phyloP scores from a whole-genome alignment of 345 rosid genomes.

The Brassica incana region DNA sequence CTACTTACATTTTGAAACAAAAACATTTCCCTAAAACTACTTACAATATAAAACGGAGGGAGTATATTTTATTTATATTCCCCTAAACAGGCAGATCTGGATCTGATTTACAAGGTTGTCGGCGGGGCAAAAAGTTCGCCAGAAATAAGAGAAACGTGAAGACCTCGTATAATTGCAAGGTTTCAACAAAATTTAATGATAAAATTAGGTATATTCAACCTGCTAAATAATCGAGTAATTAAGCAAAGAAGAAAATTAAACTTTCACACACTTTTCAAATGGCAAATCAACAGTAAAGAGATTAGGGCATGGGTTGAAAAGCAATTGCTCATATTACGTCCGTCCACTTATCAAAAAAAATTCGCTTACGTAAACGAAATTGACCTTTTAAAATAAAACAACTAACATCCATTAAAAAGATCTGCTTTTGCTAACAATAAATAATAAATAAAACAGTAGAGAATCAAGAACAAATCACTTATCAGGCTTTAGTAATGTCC shows the following conservation, averaged over 20 bases:
- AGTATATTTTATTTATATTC: background rate
- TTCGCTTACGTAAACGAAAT: constrained; percentile 36
- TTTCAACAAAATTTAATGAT: background rate
- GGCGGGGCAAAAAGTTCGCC: background rate
- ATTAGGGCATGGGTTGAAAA: constrained; percentile 29
- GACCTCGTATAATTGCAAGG: background rate
- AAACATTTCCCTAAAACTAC: too few relatives aligned
- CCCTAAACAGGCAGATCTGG: background rate
- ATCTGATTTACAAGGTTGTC: background rate
- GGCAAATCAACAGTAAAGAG: constrained; percentile 9
- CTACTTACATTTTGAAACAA: too few relatives aligned
- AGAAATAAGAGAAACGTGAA: background rate
- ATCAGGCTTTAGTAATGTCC: constrained; percentile 34
- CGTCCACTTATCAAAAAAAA: constrained; percentile 38
- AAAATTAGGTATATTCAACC: background rate
- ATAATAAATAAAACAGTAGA: constrained; percentile 21
- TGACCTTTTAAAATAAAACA: constrained; percentile 24
- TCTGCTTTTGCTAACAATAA: constrained; percentile 21
- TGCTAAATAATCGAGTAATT: constrained; percentile 5
- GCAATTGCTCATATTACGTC: constrained; percentile 48
- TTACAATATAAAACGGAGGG: too few relatives aligned
- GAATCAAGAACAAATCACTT: constrained; percentile 35
- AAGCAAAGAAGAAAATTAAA: background rate
- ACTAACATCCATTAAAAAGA: constrained; percentile 16
- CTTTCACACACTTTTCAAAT: background rate